Base-by-base conservation (phyloP, 106 monocot species). In the Xerophyta viscosa region DNA sequence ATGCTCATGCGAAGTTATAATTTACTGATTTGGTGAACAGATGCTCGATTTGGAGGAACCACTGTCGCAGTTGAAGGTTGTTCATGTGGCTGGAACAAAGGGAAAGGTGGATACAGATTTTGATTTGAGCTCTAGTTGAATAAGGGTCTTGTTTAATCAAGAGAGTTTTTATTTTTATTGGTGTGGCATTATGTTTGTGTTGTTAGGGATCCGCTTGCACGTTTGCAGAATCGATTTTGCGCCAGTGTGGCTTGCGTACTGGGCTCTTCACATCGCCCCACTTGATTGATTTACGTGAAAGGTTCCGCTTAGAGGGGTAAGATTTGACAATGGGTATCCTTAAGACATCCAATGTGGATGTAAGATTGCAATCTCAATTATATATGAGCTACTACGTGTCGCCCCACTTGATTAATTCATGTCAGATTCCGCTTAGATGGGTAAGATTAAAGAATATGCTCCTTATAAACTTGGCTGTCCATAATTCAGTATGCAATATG, bases 21-120 rank as follows among this genome's bases (percentile, higher is more conserved):
- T 29, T 3, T 45, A 28, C 52, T 41, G n/a, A 2, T 31, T 44
- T 24, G 29, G 4, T 57, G 25, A 12, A 50, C 29, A 96, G 88
- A 79, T 89, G 6, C 66, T 96, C 57, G 89, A 96, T 9, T 54
- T 96, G 65, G 94, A 89, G 17, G 75, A 51, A 0, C 41, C 78
- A 0, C 56, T 96, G 52, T 28, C 61, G 18, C 41, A 65, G 12
- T 60, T 96, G 54, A 89, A 82, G 55, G 85, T 96, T 4, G 79
- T 96, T 48, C 96, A 89, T 41, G 96, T 96, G 29, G 96, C 96
- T 2, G 89, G 96, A 4, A 96, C 96, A 1, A 96, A 96, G 52
- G 89, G 85, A 41, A 96, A 96, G 88, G 96, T 96, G 37, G 15
- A 60, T 46, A 17, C 19, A 11, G 20, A 5, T 30, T 0, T 45